Percentiles rank a stretch among this genome's conserved stretches.
Conservation (phyloP, 352 stramenopile species). For the Phytophthora tubulina region DNA sequence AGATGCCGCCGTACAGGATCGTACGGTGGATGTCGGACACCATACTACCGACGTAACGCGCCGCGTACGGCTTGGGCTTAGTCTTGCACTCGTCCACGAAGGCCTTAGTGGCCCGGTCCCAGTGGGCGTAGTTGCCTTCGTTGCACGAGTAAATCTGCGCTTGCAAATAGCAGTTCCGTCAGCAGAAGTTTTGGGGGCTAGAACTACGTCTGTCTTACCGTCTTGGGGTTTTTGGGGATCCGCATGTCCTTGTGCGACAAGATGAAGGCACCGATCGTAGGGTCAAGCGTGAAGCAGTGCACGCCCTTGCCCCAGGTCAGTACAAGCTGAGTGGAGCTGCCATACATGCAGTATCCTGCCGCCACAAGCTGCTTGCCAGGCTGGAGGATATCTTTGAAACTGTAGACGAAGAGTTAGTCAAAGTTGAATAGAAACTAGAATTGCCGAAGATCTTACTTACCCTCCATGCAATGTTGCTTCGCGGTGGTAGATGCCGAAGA, state of each 20-base stretch:
- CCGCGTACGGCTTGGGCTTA: too few species aligned
- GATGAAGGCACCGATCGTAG: conserved; percentile 98
- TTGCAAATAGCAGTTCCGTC: not conserved
- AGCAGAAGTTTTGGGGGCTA: not conserved
- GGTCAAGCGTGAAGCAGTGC: conserved; percentile 98
- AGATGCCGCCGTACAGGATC: conserved; percentile 98
- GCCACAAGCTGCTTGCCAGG: conserved; percentile 94
- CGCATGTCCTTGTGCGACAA: conserved; percentile 94
- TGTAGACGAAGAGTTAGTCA: conserved; percentile 26
- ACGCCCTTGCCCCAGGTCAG: conserved; percentile 95
- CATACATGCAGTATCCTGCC: conserved; percentile 98
- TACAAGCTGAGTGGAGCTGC: conserved; percentile 97
- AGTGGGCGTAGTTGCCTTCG: conserved; percentile 96
- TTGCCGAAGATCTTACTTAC: conserved; percentile 39
- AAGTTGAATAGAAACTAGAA: not conserved
- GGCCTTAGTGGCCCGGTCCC: conserved; percentile 92
- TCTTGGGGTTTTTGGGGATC: conserved; percentile 93
- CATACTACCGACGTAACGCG: conserved; percentile 98
- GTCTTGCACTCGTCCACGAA: conserved; percentile 90
- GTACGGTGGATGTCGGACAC: conserved; percentile 99
- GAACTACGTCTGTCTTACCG: conserved; percentile 35
- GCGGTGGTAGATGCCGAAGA: conserved; percentile 98
- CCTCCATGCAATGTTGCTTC: conserved; percentile 32
- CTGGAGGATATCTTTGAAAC: conserved; percentile 93
- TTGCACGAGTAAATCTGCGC: conserved; percentile 97